Evolutionary conservation across 495 filamentous ascomycete species (phyloP).

Genomic region (Aspergillus sclerotiicarbonarius): DNA sequence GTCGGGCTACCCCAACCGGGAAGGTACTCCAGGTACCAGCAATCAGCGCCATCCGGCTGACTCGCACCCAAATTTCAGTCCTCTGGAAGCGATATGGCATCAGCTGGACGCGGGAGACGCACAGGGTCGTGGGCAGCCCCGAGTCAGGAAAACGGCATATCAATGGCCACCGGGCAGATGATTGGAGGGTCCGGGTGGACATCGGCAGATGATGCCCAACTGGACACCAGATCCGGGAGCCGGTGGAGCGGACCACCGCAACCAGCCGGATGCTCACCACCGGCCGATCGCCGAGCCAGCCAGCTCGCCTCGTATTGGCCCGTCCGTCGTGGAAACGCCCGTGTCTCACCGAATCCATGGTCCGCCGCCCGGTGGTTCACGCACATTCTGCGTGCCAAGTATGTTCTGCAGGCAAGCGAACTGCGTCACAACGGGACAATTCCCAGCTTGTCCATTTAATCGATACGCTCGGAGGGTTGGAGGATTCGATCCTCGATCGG

Average conservation of each 20-base stretch:
- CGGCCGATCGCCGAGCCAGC: neutral
- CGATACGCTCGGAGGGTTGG: neutral
- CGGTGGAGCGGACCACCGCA: neutral
- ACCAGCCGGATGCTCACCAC: neutral
- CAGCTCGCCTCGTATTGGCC: neutral
- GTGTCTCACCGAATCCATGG: constrained; percentile 1
- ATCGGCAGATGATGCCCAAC: neutral
- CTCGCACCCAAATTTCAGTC: neutral
- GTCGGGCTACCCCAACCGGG: neutral
- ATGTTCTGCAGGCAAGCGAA: neutral
- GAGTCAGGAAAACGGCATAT: neutral
- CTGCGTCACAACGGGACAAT: neutral
- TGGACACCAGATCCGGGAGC: neutral
- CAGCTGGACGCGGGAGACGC: neutral
- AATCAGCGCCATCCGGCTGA: neutral
- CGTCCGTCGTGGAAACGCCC: neutral
- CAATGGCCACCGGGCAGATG: neutral
- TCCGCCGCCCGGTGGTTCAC: neutral
- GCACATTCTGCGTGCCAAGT: neutral
- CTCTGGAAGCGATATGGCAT: neutral
- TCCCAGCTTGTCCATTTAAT: neutral
- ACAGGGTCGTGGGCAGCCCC: neutral
- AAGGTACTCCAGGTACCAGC: neutral
- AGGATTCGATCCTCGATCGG: neutral
- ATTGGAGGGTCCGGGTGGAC: neutral